phyloP scores from a whole-genome alignment of 139 green algal genomes.

The Tetradesmus obliquus region DNA sequence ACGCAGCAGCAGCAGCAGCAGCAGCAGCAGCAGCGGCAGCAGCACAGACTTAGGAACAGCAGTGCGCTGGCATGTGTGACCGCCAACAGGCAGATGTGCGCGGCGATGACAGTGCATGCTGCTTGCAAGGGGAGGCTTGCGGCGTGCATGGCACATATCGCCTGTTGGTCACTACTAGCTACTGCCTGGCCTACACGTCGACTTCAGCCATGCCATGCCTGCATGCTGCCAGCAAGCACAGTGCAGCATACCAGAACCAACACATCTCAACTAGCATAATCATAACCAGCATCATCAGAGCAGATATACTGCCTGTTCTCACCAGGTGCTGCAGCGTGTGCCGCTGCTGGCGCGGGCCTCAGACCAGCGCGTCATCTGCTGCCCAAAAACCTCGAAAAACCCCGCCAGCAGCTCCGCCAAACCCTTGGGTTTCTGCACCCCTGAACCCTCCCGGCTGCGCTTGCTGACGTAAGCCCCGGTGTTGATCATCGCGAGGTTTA shows the following conservation, averaged over 20 bases:
- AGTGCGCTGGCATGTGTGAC: not conserved
- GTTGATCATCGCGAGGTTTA: not conserved
- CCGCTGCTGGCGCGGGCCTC: not conserved
- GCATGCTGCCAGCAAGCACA: too few species aligned
- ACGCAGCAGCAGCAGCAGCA: not conserved
- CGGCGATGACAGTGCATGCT: too few species aligned
- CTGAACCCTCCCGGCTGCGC: not conserved
- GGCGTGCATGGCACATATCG: too few species aligned
- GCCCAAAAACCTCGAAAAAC: slow-evolving; percentile 27
- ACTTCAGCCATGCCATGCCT: too few species aligned
- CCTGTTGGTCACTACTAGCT: too few species aligned
- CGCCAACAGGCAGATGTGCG: too few species aligned
- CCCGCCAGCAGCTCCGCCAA: slow-evolving; percentile 31
- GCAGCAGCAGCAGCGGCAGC: not conserved
- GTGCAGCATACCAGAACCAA: too few species aligned
- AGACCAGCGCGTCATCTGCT: not conserved
- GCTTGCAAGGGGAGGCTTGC: too few species aligned
- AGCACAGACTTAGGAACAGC: not conserved
- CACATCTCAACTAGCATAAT: too few species aligned
- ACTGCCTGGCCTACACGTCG: too few species aligned
- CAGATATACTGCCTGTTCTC: not conserved
- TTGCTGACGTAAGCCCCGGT: not conserved
- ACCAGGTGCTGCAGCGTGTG: slow-evolving; percentile 2
- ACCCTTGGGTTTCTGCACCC: not conserved
- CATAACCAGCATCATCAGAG: too few species aligned